These are phyloP conservation scores for Cryptococcus sp. DNA, from an alignment of 1,284 basidiomycete species.

Conservation along the genomic window DNA sequence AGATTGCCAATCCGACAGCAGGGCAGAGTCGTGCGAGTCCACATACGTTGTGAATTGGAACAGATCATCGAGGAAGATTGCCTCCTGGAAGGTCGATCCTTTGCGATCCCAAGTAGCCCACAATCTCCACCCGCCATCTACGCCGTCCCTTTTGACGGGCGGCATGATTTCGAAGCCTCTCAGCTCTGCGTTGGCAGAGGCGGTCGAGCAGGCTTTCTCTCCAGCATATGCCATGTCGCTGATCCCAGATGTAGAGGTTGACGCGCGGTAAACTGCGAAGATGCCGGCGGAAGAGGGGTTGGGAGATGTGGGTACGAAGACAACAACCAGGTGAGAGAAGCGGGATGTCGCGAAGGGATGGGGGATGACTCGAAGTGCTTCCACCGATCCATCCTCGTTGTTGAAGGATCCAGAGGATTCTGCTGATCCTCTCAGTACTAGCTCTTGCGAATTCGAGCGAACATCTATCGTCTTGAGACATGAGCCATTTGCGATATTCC, in stretches of 20 bases:
- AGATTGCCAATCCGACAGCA: conserved; percentile 43
- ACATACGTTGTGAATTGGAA: conserved; percentile 44
- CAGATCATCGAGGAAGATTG: conserved; percentile 37
- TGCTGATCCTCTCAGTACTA: conserved; percentile 20
- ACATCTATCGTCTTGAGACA: conserved; percentile 51
- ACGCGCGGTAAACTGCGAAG: conserved; percentile 49
- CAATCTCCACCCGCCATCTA: conserved; percentile 48
- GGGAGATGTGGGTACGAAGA: conserved; percentile 46
- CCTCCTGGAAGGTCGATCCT: conserved; percentile 30
- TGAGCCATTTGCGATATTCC: conserved; percentile 56
- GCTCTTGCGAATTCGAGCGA: conserved; percentile 31
- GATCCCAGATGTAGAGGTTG: conserved; percentile 27
- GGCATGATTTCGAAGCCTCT: conserved; percentile 52
- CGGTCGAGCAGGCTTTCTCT: conserved; percentile 31
- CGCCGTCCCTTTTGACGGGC: conserved; percentile 28
- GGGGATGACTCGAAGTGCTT: conserved; percentile 44
- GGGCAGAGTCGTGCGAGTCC: conserved; percentile 19
- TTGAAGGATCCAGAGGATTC: conserved; percentile 6
- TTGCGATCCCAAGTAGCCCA: conserved; percentile 54
- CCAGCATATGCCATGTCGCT: conserved; percentile 45
- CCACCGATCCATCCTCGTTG: conserved; percentile 16
- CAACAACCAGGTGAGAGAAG: conserved; percentile 47
- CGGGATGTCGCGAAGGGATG: conserved; percentile 38
- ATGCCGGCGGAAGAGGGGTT: conserved; percentile 39
- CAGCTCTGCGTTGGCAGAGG: conserved; percentile 39